These are phyloP conservation scores for Solanum peruvianum DNA, from an alignment of 257 asterid genomes.

Conservation along the genomic window DNA sequence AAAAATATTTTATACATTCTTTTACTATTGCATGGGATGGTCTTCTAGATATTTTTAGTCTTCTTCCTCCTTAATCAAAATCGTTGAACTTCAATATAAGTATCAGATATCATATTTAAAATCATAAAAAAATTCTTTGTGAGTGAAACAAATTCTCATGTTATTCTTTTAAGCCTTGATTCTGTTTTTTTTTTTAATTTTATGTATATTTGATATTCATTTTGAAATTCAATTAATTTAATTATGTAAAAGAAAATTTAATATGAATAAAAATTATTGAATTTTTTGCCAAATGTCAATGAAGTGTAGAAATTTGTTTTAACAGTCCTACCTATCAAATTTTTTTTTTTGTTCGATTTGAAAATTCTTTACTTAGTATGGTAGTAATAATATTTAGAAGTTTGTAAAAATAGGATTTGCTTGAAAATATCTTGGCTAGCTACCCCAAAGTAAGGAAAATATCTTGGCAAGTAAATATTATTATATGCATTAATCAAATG, in stretches of 20 bases:
- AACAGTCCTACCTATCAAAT: not conserved
- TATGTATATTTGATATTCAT: not conserved
- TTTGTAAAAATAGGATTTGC: not conserved
- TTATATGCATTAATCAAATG: not conserved
- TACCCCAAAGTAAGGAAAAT: not conserved
- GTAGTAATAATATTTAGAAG: not conserved
- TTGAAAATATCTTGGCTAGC: not conserved
- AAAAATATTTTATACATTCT: too few relatives aligned
- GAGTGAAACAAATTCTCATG: not conserved
- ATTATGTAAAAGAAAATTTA: not conserved
- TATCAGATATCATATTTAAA: fast-evolving
- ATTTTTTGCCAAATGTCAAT: not conserved
- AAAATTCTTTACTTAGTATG: not conserved
- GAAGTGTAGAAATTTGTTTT: not conserved
- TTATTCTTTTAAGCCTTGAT: not conserved
- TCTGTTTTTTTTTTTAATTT: not conserved
- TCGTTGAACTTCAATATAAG: too few relatives aligned
- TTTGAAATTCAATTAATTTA: not conserved
- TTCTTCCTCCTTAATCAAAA: not conserved
- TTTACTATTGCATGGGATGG: not conserved
- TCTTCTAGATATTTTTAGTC: conserved; percentile 4
- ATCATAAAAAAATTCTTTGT: not conserved
- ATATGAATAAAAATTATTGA: not conserved
- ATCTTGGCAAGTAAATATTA: conserved; percentile 1
- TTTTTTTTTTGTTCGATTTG: not conserved